A percentile compares a stretch with the other conserved stretches of the same genome.
phyloP scores from a whole-genome alignment of 1,284 basidiomycete genomes.

The Clitocybe nebularis region DNA sequence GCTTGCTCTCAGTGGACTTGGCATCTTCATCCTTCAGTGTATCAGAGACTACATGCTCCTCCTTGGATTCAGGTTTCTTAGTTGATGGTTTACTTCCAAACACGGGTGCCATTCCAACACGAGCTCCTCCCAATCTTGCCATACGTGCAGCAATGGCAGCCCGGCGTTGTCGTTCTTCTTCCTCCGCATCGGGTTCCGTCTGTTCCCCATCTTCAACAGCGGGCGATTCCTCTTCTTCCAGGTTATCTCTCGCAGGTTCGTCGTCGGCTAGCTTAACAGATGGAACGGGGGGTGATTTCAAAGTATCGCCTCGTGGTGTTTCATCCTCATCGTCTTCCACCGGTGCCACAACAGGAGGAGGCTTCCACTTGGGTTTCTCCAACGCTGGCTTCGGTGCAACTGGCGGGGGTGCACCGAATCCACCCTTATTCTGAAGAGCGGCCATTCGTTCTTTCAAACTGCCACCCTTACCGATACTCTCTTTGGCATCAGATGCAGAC shows the following conservation, averaged over 20 bases:
- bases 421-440: conserved; percentile 76
- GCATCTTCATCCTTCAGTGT: conserved; percentile 8
- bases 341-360: conserved; percentile 46
- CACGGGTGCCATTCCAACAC: conserved; percentile 75
- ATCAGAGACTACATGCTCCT: conserved; percentile 19
- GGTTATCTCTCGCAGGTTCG: conserved; percentile 26
- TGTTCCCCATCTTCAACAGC: conserved; percentile 20
- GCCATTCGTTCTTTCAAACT: conserved; percentile 92
- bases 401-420: conserved; percentile 60
- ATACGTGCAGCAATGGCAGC: conserved; percentile 78
- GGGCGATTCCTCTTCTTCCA: conserved; percentile 20
- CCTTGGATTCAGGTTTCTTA: conserved; percentile 35
- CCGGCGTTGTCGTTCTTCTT: conserved; percentile 74
- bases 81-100: conserved; percentile 53
- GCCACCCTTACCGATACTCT: conserved; percentile 68
- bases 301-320: conserved; percentile 9
- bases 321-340: conserved; percentile 34
- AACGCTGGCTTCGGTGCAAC: conserved; percentile 56
- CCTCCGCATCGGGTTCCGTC: conserved; percentile 58
- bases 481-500: conserved; percentile 82
- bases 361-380: conserved; percentile 83
- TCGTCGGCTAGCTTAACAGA: conserved; percentile 19
- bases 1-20: neutral
- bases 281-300: conserved; percentile 22
- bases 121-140: conserved; percentile 84